Evolutionary conservation across 1,284 basidiomycete genomes (phyloP), one percentile per base, ranked within the genome.

Genomic region (Singerocomus inundabilis): DNA sequence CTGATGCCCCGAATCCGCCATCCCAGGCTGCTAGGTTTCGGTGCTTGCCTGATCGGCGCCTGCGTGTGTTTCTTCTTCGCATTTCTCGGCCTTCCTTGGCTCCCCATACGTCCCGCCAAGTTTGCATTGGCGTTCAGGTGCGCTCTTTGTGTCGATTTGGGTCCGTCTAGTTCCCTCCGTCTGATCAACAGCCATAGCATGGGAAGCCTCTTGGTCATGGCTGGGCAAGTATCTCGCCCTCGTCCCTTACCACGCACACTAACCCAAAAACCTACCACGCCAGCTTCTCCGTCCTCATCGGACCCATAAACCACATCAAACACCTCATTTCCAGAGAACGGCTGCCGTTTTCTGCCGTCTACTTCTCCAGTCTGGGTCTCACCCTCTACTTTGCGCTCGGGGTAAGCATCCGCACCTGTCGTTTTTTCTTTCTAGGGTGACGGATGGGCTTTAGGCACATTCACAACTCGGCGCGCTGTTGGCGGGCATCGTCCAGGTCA

Each of bases 41-140:
- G 92, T 46, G 89, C 84, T 25, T 98, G 95, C 66, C 74, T 96
- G 41, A 72, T 91, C 16, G 96, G 96, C 10, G 94, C 94, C 6
- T 85, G 84, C 34, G 89, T 95, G 1, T 99, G 96, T 73, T 99
- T 99, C 78, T 85, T 93, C 55, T 88, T 99, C 46, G 85, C 93
- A 13, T 99, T 99, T 75, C 68, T 98, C 53, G 94, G 92, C 13
- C 75, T 97, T 21, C 93, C 95, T 5, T 69, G 94, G 46, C 76
- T 98, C 32, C 86, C 85, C 7, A 57, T 95, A 46, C 89, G 89
- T 49, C 92, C 93, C 11, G 75, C 88, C 21, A 95, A 95, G 72
- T 95, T 95, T 66, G 93, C 91, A 0, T 74, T 95, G 16, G 83
- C 92, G 0, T 95, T 95, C 71, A 93, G 90, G 85, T 84, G 13